These are phyloP conservation scores for Clitoria ternatea DNA, from an alignment of 306 rosid genomes.

Conservation along the genomic window DNA sequence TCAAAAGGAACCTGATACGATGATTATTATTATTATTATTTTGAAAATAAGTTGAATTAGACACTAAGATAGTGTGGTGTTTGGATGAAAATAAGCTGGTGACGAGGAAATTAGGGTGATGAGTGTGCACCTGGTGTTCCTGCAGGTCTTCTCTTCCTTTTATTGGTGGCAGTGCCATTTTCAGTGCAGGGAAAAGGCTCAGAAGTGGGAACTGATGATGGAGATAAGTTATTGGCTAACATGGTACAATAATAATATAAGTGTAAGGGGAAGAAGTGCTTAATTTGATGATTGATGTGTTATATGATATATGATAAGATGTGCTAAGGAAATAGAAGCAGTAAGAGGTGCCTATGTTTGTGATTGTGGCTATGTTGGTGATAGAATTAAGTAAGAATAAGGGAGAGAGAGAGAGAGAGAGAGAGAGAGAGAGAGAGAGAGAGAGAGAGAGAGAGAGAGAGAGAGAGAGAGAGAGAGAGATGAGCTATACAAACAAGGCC, in stretches of 20 bases:
- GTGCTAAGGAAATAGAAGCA: slow-evolving; percentile 13
- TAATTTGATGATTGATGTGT: neutral
- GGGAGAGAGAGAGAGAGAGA: slow-evolving; percentile 15
- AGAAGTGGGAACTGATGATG: slow-evolving; percentile 55
- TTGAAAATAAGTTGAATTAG: no score
- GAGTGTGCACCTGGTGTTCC: slow-evolving; percentile 84
- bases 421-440: slow-evolving; percentile 23
- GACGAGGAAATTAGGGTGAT: neutral
- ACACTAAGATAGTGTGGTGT: no score
- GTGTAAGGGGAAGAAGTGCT: neutral
- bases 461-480: slow-evolving; percentile 12
- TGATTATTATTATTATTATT: no score
- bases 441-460: slow-evolving; percentile 9
- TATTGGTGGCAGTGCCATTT: slow-evolving; percentile 49
- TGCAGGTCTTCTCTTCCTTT: slow-evolving; percentile 91
- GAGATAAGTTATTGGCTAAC: slow-evolving; percentile 64
- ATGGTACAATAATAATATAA: no score
- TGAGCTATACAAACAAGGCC: slow-evolving; percentile 17
- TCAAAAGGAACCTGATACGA: no score
- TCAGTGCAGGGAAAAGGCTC: slow-evolving; percentile 76
- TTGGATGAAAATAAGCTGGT: slow-evolving; percentile 4
- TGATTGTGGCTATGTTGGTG: slow-evolving; percentile 19
- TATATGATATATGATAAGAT: neutral
- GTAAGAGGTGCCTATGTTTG: neutral
- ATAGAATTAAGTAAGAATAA: slow-evolving; percentile 21